Base-by-base conservation (phyloP, 139 green algal genomes). In the Micromonas pusilla region DNA sequence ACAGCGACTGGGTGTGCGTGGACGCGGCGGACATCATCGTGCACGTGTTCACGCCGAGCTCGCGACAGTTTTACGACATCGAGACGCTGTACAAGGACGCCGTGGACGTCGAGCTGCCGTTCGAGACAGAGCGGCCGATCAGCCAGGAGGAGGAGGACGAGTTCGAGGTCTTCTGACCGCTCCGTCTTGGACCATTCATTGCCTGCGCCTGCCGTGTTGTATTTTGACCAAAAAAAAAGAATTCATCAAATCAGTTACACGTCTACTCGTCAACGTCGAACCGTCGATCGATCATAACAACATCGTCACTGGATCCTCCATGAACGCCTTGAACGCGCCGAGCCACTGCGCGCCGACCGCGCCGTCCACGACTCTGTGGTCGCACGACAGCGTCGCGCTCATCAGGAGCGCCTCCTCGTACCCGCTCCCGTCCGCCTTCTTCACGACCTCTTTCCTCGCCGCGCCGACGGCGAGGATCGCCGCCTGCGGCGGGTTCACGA, bases 311-410 rank as follows among this genome's bases (percentile, higher is more conserved):
- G 95, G 95, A 62, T 94, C 84, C 82, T 99, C 96, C 3, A 99
- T 80, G 79, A 92, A 92, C 0, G 66, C 36, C 79, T 92, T 95
- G 92, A 99, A 99, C 0, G 90, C 90, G 36, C 87, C 80, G 63
- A 99, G 85, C 95, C 95, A 99, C 81, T 96, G 83, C 20, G 95
- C 94, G 0, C 93, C 95, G 79, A 98, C 86, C 5, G 90, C 88
- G 19, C 88, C 92, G 79, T 97, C 93, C 67, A 93, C 91, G 32
- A 96, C 90, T 0, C 93, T 81, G 72, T 94, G 81, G 81, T 98
- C 93, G 19, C 89, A 92, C 37, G 80, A 91, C 32, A 98, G 80
- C 25, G 92, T 95, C 32, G 94, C 91, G 0, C 80, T 92, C 90
- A 98, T 96, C n/a, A 83, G 60, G 3, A 57, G 76, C 2, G 30